Evolutionary conservation across 108 stramenopile species (phyloP), one percentile per base, ranked within the genome.

Genomic region (Nannochloropsis oceanica): DNA sequence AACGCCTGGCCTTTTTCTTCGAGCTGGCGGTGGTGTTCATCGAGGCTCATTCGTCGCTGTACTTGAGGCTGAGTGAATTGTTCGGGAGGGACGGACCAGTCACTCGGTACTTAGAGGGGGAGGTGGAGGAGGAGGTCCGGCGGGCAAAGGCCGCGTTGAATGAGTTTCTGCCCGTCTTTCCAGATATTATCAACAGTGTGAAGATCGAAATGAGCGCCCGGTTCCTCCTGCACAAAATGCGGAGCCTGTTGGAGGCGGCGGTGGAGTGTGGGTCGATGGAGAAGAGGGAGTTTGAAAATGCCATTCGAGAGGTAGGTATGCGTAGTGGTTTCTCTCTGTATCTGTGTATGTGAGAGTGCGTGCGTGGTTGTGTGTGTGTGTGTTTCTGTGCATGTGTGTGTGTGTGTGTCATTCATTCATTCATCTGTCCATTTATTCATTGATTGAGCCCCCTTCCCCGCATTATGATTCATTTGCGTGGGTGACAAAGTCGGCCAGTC

Each of bases 1-100:
- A 73, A 73, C 18, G n/a, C 50, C 83, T 87, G 34, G 87, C 84
- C 0, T 84, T 84, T 26, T 79, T 87, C 26, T 87, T 87, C 80
- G 84, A 84, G 80, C 81, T 87, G 25, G 87, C 87, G 14, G 79
- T 79, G n/a, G 83, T 84, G 42, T 87, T 84, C 50, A 87, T 87
- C 73, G 80, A 79, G 20, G 87, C 87, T 0, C 84, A 84, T 79
- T 73, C 59, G 9, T n/a, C 22, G 5, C 18, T 73, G 22, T n/a
- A 73, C 9, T 2, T 73, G 0, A 73, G n/a, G n/a, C n/a, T 73
- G 59, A 9, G 59, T 10, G 59, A 73, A 73, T n/a, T 73, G 5
- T 73, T 73, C 9, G 59, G 59, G 18, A 73, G n/a, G n/a, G n/a
- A 73, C 59, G 59, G 59, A 10, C 59, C 59, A 7, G 59, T 73